Evolutionary conservation across 2,329 filamentous ascomycete genomes (phyloP), one percentile per base, ranked within the genome.

Genomic region (Fusarium tuaranense): DNA sequence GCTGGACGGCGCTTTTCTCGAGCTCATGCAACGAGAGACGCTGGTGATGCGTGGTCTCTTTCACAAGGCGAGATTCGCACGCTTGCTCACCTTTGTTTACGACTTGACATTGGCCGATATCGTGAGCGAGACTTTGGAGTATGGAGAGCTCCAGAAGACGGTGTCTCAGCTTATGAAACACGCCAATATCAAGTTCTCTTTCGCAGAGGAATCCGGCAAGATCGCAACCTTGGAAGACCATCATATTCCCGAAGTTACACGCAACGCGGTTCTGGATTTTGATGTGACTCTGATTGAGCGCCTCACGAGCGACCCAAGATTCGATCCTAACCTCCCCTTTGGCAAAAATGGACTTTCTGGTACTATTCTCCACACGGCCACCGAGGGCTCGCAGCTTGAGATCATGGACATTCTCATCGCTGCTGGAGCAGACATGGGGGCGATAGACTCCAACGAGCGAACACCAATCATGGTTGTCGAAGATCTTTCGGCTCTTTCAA

Each of bases 381-480:
- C 78, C 2, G 77, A 78, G 7, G 76, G 75, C 3, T 64, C 69
- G 5, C 72, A 80, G 5, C 36, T 74, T 3, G 74, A 78, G 1
- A 78, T 81, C 5, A 76, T 84, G 10, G 66, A 78, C 3, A 25
- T 79, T 4, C 76, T 85, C 7, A 68, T 80, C 18, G 62, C 73
- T 7, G 70, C 74, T 5, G 79, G 78, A 6, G 78, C 80, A 9
- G 72, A 82, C 30, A 62, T 84, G 7, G 72, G 76, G 9, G 72
- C 76, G 1, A 69, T 69, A 1, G 82, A 84, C 22, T 53, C 65
- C 1, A 63, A 70, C 0, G 80, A 80, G 0, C 80, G 81, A 22
- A 84, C 84, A 2, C 83, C 84, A 1, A 61, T 85, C 5, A 80
- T 85, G 79, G 65, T 82, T 0, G 75, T 75, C 13, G 83, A 84